Percentiles rank a stretch among this genome's conserved stretches.
These are phyloP conservation scores for Chionographis japonica DNA, from an alignment of 106 monocot species.

Conservation along the genomic window DNA sequence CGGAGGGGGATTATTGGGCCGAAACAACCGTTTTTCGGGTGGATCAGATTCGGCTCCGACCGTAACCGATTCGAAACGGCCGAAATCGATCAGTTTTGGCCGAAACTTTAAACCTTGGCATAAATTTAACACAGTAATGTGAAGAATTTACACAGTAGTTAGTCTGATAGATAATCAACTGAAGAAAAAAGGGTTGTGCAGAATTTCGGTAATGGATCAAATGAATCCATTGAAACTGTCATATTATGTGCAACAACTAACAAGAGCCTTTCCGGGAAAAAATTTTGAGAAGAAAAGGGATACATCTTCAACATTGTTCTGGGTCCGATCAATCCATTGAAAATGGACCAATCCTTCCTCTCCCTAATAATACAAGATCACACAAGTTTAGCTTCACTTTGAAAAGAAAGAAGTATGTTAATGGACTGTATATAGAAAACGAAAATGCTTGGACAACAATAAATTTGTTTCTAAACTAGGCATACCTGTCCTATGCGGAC, in stretches of 20 bases:
- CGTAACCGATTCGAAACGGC: too few relatives aligned
- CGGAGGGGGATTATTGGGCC: too few relatives aligned
- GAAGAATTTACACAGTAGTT: too few relatives aligned
- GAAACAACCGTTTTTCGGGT: too few relatives aligned
- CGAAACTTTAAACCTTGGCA: too few relatives aligned
- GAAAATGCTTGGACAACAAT: background rate
- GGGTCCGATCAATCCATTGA: slow-evolving; percentile 86
- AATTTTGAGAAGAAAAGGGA: slow-evolving; percentile 17
- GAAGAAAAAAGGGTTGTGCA: too few relatives aligned
- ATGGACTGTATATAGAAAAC: background rate
- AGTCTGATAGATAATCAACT: too few relatives aligned
- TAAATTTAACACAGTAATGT: background rate
- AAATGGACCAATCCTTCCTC: slow-evolving; percentile 97
- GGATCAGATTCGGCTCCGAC: too few relatives aligned
- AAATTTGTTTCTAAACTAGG: background rate
- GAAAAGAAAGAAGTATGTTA: background rate
- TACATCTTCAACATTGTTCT: slow-evolving; percentile 74
- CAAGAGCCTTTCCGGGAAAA: too few relatives aligned
- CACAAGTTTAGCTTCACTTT: slow-evolving; percentile 8
- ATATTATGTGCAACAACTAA: too few relatives aligned
- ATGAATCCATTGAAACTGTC: background rate
- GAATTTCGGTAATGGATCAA: background rate
- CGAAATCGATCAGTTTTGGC: too few relatives aligned
- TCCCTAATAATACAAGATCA: slow-evolving; percentile 37
- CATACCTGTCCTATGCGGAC: slow-evolving; percentile 84